A percentile compares a stretch with the other conserved stretches of the same genome.
Conservation (phyloP, 495 filamentous ascomycete species). For the Penicillium cataractarum region DNA sequence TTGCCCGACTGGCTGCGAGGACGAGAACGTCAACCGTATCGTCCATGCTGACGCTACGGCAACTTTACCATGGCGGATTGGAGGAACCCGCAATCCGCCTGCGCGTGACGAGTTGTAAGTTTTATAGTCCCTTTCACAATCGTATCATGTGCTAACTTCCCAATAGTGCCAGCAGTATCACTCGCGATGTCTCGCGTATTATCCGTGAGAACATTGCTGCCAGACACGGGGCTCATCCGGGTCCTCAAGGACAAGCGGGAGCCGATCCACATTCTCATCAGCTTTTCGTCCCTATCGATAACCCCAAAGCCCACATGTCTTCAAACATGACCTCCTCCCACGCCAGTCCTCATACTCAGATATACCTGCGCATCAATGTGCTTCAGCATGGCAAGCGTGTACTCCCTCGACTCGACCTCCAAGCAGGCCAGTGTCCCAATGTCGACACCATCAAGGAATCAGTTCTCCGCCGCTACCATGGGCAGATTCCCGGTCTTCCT, state of each 20-base stretch:
- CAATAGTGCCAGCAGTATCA: constrained; percentile 47
- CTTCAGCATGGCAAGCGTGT: constrained; percentile 47
- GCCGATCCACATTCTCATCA: constrained; percentile 27
- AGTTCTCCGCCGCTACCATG: constrained; percentile 38
- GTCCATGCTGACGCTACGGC: constrained; percentile 34
- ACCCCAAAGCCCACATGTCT: constrained; percentile 12
- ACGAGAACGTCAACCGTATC: constrained; percentile 41
- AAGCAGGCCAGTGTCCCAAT: constrained; percentile 41
- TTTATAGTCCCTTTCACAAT: background rate
- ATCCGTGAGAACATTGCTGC: constrained; percentile 45
- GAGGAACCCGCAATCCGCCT: constrained; percentile 31
- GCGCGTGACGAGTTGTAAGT: constrained; percentile 50
- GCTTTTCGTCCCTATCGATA: constrained; percentile 20
- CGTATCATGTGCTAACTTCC: constrained; percentile 17
- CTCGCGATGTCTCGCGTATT: constrained; percentile 47
- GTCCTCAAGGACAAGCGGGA: constrained; percentile 18
- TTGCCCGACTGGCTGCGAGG: constrained; percentile 38
- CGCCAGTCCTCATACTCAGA: constrained; percentile 20
- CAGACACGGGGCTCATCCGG: constrained; percentile 24
- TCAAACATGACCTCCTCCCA: constrained; percentile 4
- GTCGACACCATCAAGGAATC: constrained; percentile 35
- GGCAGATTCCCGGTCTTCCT: constrained; percentile 36
- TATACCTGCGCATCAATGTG: constrained; percentile 46
- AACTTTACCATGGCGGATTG: constrained; percentile 44
- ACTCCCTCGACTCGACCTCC: constrained; percentile 42